Evolutionary conservation across 2,329 filamentous ascomycete species (phyloP).

Genomic region (Trichoderma atrobrunneum): DNA sequence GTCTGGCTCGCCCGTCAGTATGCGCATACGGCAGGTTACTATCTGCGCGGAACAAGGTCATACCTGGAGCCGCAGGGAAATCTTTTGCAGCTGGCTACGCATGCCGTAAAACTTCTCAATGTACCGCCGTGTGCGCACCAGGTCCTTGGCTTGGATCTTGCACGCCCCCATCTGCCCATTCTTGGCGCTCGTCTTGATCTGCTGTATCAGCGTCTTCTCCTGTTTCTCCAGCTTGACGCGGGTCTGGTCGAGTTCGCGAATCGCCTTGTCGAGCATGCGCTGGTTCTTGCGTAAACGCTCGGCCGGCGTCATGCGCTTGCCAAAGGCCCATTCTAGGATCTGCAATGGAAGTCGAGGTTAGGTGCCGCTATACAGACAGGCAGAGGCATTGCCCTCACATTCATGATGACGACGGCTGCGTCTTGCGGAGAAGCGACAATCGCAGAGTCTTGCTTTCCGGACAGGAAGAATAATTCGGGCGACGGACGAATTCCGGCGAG

Average conservation of each 20-base stretch:
- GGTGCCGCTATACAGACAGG: background rate
- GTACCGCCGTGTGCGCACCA: slow-evolving; percentile 89
- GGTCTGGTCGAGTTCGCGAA: slow-evolving; percentile 92
- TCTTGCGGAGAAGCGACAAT: background rate
- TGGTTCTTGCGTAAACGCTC: slow-evolving; percentile 92
- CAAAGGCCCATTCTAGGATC: slow-evolving; percentile 99
- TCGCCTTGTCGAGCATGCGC: slow-evolving; percentile 93
- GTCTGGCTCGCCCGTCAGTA: slow-evolving; percentile 56
- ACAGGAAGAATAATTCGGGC: background rate
- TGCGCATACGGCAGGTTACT: background rate
- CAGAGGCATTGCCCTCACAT: slow-evolving; percentile 40
- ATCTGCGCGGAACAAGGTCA: background rate
- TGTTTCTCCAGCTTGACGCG: slow-evolving; percentile 96
- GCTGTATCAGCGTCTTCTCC: slow-evolving; percentile 91
- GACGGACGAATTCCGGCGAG: background rate
- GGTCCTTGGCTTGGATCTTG: slow-evolving; percentile 96
- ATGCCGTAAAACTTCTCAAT: slow-evolving; percentile 99
- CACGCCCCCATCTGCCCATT: slow-evolving; percentile 98
- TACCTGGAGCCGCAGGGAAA: slow-evolving; percentile 91
- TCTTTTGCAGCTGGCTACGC: slow-evolving; percentile 94
- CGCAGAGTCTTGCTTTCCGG: background rate
- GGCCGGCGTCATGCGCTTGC: slow-evolving; percentile 97
- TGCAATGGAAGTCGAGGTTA: slow-evolving; percentile 37
- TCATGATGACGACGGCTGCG: slow-evolving; percentile 43
- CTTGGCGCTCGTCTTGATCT: slow-evolving; percentile 98